Evolutionary conservation across 495 filamentous ascomycete genomes (phyloP).

Genomic region (Aspergillus incahuasiensis): DNA sequence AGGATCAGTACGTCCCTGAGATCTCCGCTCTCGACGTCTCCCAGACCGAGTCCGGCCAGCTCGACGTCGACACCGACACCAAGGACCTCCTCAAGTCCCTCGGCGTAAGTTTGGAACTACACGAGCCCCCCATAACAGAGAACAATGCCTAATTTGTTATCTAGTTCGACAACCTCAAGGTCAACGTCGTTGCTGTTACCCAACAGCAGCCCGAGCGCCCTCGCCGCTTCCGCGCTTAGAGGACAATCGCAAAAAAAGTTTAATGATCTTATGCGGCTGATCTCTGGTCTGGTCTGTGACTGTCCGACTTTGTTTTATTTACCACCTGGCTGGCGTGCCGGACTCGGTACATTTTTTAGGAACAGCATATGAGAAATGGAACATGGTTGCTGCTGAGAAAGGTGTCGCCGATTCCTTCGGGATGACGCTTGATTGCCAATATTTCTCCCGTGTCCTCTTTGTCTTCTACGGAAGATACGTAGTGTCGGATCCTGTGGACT

Average conservation of each 20-base stretch:
- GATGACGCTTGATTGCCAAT: conserved; percentile 95
- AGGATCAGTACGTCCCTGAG: conserved; percentile 99
- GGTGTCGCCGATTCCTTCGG: conserved; percentile 85
- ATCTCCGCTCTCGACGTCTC: conserved; percentile 96
- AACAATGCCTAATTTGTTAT: background rate
- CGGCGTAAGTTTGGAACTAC: conserved; percentile 64
- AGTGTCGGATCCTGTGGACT: background rate
- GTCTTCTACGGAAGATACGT: conserved; percentile 14
- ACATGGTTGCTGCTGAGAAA: conserved; percentile 57
- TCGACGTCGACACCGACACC: conserved; percentile 94
- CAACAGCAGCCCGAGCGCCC: conserved; percentile 88
- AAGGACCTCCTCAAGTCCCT: conserved; percentile 98
- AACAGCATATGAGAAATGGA: conserved; percentile 50
- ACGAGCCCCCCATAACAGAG: background rate
- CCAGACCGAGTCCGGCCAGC: conserved; percentile 82
- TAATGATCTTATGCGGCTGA: conserved; percentile 33
- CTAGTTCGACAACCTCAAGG: conserved; percentile 93
- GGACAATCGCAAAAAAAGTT: conserved; percentile 20
- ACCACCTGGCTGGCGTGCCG: conserved; percentile 14
- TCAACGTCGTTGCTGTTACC: conserved; percentile 84
- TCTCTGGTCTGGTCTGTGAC: conserved; percentile 31
- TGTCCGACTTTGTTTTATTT: conserved; percentile 21
- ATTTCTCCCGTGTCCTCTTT: conserved; percentile 29
- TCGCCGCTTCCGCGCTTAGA: conserved; percentile 49
- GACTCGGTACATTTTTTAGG: conserved; percentile 30